Conservation (phyloP, 2,329 filamentous ascomycete species). For the Pseudogymnoascus verrucosus region DNA sequence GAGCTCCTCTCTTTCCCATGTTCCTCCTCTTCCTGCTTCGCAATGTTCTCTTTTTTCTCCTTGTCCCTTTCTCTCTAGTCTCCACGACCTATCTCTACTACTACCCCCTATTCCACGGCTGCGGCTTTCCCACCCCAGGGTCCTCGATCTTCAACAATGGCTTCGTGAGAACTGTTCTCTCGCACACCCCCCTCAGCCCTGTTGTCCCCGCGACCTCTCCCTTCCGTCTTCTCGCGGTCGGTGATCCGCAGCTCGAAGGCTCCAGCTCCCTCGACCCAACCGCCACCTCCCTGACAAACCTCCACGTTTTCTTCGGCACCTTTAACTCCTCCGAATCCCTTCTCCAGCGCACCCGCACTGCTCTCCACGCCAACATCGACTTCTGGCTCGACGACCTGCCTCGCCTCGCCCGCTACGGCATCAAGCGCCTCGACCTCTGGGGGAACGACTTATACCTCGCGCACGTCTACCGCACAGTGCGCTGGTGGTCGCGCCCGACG, state of each 20-base stretch:
- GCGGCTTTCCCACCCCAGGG: conserved; percentile 60
- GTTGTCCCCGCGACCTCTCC: conserved; percentile 45
- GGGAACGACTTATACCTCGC: conserved; percentile 94
- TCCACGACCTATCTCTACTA: conserved; percentile 76
- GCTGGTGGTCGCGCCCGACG: conserved; percentile 78
- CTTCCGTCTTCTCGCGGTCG: conserved; percentile 80
- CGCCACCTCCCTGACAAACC: conserved; percentile 46
- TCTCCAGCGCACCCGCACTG: conserved; percentile 44
- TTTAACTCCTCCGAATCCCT: conserved; percentile 34
- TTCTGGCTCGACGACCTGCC: conserved; percentile 61
- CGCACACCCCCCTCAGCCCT: conserved; percentile 20
- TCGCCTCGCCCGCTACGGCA: conserved; percentile 53
- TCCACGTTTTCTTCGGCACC: conserved; percentile 30
- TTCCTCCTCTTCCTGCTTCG: conserved; percentile 26
- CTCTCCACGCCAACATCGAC: conserved; percentile 51
- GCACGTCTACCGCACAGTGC: conserved; percentile 78
- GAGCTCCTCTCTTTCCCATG: conserved; percentile 19
- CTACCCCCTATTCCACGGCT: conserved; percentile 73
- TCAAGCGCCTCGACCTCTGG: conserved; percentile 79
- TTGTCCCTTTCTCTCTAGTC: conserved; percentile 58
- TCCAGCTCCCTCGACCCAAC: conserved; percentile 66
- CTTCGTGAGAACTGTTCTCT: conserved; percentile 22
- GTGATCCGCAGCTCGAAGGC: conserved; percentile 89
- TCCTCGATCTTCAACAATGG: conserved; percentile 16
- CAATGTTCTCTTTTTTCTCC: conserved; percentile 37